Conservation (phyloP, 768 basidiomycete genomes). For the Lactifluus pinguis region DNA sequence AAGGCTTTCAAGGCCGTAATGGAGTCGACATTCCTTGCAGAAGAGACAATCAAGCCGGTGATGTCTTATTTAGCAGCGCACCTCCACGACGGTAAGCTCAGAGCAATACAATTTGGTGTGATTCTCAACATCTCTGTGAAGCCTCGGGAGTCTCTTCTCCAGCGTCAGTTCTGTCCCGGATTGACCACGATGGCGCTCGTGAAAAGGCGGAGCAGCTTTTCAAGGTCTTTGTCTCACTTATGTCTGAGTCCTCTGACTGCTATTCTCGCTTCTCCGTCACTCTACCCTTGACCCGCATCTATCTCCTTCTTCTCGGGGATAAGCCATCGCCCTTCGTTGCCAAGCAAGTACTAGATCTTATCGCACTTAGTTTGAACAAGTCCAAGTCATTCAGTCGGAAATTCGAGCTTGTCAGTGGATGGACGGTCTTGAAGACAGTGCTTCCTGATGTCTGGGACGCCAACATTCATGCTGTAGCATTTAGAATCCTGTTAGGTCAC, state of each 20-base stretch:
- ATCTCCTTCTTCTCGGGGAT: conserved; percentile 70
- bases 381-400: conserved; percentile 64
- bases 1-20: conserved; percentile 54
- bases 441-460: conserved; percentile 62
- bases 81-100: conserved; percentile 50
- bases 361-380: conserved; percentile 44
- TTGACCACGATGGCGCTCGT: conserved; percentile 40
- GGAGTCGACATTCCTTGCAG: conserved; percentile 58
- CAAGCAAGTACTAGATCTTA: conserved; percentile 49
- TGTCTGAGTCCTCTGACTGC: conserved; percentile 42
- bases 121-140: background rate
- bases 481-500: conserved; percentile 53
- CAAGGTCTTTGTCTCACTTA: conserved; percentile 49
- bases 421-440: conserved; percentile 62
- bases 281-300: conserved; percentile 71
- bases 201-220: conserved; percentile 66
- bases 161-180: conserved; percentile 44
- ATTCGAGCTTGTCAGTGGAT: conserved; percentile 81
- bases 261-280: conserved; percentile 63
- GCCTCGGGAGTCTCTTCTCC: conserved; percentile 35
- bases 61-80: conserved; percentile 81
- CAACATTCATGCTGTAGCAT: conserved; percentile 55
- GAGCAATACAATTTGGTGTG: background rate
- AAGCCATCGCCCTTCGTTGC: conserved; percentile 54
- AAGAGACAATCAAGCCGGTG: conserved; percentile 75